Conservation (phyloP, 2,329 filamentous ascomycete genomes). For the Tolypocladium tundrense region DNA sequence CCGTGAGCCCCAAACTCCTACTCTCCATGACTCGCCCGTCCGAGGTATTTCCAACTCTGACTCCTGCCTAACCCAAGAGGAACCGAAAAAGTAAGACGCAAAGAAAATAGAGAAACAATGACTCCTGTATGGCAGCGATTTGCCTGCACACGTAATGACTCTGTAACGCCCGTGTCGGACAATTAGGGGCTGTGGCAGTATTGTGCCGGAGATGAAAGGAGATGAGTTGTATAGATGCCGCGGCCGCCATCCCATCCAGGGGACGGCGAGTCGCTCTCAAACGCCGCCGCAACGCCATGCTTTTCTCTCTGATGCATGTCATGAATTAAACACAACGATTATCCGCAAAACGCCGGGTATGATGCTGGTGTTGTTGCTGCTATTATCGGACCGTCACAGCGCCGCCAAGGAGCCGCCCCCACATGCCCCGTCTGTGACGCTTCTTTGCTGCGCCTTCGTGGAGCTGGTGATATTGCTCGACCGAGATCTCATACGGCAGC, state of each 20-base stretch:
- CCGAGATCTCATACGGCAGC: constrained; percentile 46
- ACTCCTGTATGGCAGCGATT: background rate
- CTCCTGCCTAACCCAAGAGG: background rate
- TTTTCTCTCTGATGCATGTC: constrained; percentile 1
- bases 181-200: constrained; percentile 1
- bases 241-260: background rate
- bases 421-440: constrained; percentile 40
- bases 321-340: background rate
- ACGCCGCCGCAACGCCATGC: constrained; percentile 6
- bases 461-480: constrained; percentile 39
- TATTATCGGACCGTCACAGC: constrained; percentile 28
- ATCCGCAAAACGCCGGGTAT: background rate
- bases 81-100: background rate
- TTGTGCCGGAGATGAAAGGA: background rate
- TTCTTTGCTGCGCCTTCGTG: constrained; percentile 37
- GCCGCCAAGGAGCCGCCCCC: constrained; percentile 42
- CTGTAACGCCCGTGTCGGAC: constrained; percentile 3
- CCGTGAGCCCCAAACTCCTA: constrained; percentile 1
- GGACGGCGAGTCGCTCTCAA: background rate
- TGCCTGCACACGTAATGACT: constrained; percentile 2
- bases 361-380: background rate
- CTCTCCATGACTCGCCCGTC: background rate
- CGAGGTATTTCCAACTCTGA: background rate
- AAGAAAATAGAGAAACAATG: background rate
- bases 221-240: background rate